A percentile compares a stretch with the other conserved stretches of the same genome.
These are phyloP conservation scores for Chlamydomonas sphaeroides DNA, from an alignment of 139 green algal species.

Conservation along the genomic window DNA sequence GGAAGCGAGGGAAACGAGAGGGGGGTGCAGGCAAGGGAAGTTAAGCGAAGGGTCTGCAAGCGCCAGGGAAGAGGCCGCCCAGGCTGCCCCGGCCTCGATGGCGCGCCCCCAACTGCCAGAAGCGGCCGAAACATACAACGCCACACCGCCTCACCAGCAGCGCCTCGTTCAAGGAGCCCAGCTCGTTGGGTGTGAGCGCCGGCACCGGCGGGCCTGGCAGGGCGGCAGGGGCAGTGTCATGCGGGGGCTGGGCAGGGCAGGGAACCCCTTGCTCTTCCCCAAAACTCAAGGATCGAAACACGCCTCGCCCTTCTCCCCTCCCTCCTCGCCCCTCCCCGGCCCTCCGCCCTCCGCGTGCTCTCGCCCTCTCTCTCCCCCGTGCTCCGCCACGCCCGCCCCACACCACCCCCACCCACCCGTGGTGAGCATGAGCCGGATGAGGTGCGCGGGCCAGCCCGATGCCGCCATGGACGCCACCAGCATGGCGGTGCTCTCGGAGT, in stretches of 20 bases:
- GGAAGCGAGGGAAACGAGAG: neutral
- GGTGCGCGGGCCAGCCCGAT: neutral
- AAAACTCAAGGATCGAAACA: too few species aligned
- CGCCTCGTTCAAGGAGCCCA: slow-evolving; percentile 23
- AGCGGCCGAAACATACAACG: neutral
- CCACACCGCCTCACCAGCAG: neutral
- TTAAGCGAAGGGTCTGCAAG: too few species aligned
- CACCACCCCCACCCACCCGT: slow-evolving; percentile 4
- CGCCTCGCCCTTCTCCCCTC: too few species aligned
- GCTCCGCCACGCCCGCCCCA: neutral
- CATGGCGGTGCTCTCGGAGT: slow-evolving; percentile 5
- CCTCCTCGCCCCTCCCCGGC: too few species aligned
- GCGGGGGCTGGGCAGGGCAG: too few species aligned
- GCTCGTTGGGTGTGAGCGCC: slow-evolving; percentile 11
- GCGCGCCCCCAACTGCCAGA: too few species aligned
- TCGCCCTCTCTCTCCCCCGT: too few species aligned
- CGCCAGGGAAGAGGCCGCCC: too few species aligned
- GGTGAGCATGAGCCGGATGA: slow-evolving; percentile 4
- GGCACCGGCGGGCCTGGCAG: slow-evolving; percentile 9
- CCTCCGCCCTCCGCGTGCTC: too few species aligned
- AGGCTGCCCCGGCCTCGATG: too few species aligned
- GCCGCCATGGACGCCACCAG: slow-evolving; percentile 19
- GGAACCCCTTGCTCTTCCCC: too few species aligned
- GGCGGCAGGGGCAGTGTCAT: too few species aligned
- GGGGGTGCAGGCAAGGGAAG: neutral